Base-by-base conservation (phyloP, 2,329 filamentous ascomycete species). In the Knufia petricola region DNA sequence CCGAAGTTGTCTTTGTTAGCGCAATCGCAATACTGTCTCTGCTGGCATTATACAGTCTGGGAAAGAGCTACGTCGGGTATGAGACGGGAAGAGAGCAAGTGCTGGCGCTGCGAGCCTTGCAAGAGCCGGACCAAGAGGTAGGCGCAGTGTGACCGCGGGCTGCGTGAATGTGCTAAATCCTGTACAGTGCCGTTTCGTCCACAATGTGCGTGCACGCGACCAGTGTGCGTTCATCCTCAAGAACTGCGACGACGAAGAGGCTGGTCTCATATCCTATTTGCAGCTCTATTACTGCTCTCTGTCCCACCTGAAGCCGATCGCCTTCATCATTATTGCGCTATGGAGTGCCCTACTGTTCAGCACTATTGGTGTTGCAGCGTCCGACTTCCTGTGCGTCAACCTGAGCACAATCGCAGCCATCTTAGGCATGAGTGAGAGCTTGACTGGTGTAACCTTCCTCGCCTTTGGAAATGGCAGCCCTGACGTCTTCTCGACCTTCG, bases 381-480 rank as follows among this genome's bases (percentile, higher is more conserved):
- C 88, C 67, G 92, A 98, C 69, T 98, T 98, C 72, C 92, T 98
- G 69, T 96, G 89, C 68, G 81, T 96, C 69, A 95, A 98, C 62
- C 76, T 98, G 28, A 92, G 86, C 66, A 96, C 92, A 10, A 92
- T 98, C 59, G 83, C 92, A 19, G 83, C 77, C 49, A 80, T 95
- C 46, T 74, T 96, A 23, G 89, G 90, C 17, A 83, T 98, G 72
- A 95, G 89, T 65, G 89, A 98, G 70, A 96, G 87, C 64, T 76
- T 98, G 67, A 88, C 92, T 0, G 92, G 92, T 30, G 94, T 98
- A 23, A 98, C 92, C 0, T 94, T 98, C 60, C 71, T 98, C 46
- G 92, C 92, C 7, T 94, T 98, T 67, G 92, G 92, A 55, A 98
- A 98, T 71, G 92, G 92, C 46, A 96, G 90, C 53, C 92, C 92